Evolutionary conservation across 176 grass and related monocot genomes (phyloP).

Genomic region (Triticum dicoccoides): DNA sequence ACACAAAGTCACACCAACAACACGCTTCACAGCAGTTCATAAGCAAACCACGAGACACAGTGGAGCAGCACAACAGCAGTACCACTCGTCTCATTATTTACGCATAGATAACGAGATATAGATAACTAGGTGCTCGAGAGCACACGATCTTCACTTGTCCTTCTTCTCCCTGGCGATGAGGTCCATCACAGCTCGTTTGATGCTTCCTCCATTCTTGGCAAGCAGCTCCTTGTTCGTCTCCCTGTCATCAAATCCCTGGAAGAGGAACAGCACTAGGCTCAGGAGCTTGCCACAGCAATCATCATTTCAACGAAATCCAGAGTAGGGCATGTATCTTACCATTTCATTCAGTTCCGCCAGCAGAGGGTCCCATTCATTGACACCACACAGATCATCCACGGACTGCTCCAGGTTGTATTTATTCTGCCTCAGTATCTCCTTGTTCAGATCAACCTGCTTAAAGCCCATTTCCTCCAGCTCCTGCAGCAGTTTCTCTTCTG

Average conservation of each 20-base stretch:
- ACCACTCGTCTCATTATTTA: conserved; percentile 38
- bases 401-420: conserved; percentile 82
- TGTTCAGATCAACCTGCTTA: conserved; percentile 87
- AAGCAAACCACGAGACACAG: conserved; percentile 26
- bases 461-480: conserved; percentile 98
- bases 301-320: neutral
- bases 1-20: neutral
- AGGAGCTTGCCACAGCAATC: neutral
- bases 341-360: conserved; percentile 78
- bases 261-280: neutral
- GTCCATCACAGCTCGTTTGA: conserved; percentile 87
- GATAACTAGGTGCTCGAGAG: conserved; percentile 24
- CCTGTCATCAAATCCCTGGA: conserved; percentile 81
- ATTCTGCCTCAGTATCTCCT: conserved; percentile 83
- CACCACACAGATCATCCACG: conserved; percentile 77
- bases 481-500: conserved; percentile 66
- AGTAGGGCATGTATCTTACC: conserved; percentile 38
- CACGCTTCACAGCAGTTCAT: conserved; percentile 1
- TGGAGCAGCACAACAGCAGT: neutral
- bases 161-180: conserved; percentile 78
- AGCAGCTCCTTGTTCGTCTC: conserved; percentile 86
- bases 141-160: conserved; percentile 45
- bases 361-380: conserved; percentile 84
- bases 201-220: conserved; percentile 76
- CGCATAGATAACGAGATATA: conserved; percentile 17